phyloP scores from a whole-genome alignment of 1,284 basidiomycete species.

The Cryptococcus sp. region DNA sequence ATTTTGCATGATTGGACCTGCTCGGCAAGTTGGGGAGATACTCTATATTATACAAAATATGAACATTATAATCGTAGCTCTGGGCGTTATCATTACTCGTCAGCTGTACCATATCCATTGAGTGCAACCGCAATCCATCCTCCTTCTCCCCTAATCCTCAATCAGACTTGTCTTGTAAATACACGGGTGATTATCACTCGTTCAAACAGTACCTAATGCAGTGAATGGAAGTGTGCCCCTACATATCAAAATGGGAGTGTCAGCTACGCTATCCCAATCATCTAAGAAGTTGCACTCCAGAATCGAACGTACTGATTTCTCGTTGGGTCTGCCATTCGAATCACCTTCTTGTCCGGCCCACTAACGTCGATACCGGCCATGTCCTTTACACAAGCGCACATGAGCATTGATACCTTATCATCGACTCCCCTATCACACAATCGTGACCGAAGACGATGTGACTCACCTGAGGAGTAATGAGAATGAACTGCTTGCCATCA shows the following conservation, averaged over 20 bases:
- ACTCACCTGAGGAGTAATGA: constrained; percentile 73
- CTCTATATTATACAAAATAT: no score
- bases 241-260: not conserved
- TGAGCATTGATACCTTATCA: not conserved
- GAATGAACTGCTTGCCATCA: constrained; percentile 82
- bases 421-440: constrained; percentile 1
- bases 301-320: constrained; percentile 41
- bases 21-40: no score
- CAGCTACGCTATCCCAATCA: not conserved
- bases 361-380: constrained; percentile 42
- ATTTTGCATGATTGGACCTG: no score
- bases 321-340: constrained; percentile 45
- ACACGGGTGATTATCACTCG: not conserved
- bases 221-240: constrained; percentile 12
- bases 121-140: no score
- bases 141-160: no score
- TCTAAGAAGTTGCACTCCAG: not conserved
- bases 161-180: no score
- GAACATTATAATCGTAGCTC: no score
- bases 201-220: not conserved
- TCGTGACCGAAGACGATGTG: not conserved
- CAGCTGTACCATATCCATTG: no score
- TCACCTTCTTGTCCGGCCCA: constrained; percentile 36
- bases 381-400: constrained; percentile 25
- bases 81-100: no score